Evolutionary conservation across 2,329 filamentous ascomycete species (phyloP).

Genomic region (Lasiodiplodia sp.): DNA sequence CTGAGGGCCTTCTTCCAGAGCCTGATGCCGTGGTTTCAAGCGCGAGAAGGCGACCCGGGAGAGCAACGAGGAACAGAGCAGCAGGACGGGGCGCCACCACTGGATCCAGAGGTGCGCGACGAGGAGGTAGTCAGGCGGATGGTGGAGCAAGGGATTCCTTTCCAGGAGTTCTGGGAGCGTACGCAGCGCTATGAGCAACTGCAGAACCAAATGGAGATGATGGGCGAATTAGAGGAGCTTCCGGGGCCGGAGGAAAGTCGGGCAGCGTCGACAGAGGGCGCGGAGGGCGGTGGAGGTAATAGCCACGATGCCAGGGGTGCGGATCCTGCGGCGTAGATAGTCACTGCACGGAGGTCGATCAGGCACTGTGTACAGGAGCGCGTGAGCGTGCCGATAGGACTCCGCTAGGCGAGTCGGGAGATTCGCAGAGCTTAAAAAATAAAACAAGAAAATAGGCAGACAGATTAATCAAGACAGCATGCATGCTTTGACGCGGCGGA

Average conservation of each 20-base stretch:
- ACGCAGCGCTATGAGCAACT: constrained; percentile 39
- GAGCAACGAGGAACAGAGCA: background rate
- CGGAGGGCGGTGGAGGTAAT: constrained; percentile 4
- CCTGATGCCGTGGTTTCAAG: constrained; percentile 31
- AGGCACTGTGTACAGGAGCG: constrained; percentile 4
- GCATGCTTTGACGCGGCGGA: background rate
- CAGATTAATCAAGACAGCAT: background rate
- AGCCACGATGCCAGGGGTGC: constrained; percentile 9
- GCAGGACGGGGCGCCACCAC: constrained; percentile 1
- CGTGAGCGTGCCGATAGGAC: constrained; percentile 3
- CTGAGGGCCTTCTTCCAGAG: constrained; percentile 31
- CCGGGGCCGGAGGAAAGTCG: background rate
- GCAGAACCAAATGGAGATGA: constrained; percentile 35
- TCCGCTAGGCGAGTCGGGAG: background rate
- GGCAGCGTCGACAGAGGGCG: background rate
- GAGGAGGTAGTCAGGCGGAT: constrained; percentile 31
- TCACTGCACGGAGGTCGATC: constrained; percentile 12
- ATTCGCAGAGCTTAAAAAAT: constrained; percentile 13
- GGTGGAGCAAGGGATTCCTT: constrained; percentile 30
- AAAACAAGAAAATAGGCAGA: constrained; percentile 2
- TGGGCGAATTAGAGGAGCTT: constrained; percentile 20
- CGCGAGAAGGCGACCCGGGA: background rate
- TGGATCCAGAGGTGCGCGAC: constrained; percentile 28
- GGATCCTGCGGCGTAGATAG: constrained; percentile 23
- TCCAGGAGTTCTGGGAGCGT: constrained; percentile 37